Base-by-base conservation (phyloP, 2,329 filamentous ascomycete genomes). In the Xylaria sp. region DNA sequence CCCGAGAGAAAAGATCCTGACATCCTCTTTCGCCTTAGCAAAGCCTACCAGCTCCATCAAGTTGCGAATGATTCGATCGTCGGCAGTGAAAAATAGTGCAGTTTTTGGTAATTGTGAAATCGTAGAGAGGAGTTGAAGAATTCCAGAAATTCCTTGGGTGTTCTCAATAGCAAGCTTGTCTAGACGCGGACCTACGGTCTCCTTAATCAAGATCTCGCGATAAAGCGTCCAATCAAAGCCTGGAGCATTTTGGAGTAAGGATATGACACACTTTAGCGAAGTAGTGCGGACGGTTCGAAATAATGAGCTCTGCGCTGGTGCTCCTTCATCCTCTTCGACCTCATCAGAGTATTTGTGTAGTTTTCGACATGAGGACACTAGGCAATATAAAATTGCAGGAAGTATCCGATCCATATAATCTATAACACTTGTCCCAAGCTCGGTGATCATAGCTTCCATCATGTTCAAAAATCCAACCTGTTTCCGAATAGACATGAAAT, bases 381-480 rank as follows among this genome's bases (percentile, higher is more conserved):
- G 83, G 77, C 94, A 98, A 77, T 94, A 95, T 0, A 98, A 82
- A 0, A 97, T 85, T 0, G 93, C 88, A 73, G 95, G 90, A 69
- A 95, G 84, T 4, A 98, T 84, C 12, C 86, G 86, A 17, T 86
- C 82, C 57, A 91, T 86, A 73, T 92, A 95, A 0, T 89, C 86
- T 2, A 85, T 80, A 62, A 97, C 88, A 62, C 90, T 90, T 4
- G 87, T 89, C 61, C 94, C 93, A 42, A 98, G 86, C 61, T 96
- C 93, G 65, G 92, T 91, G 68, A 98, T 89, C 78, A 98, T 89
- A 11, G 95, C 90, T 68, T 94, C 90, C 58, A 96, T 85, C 93
- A 98, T 96, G 77, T 97, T 97, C 60, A 97, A 82, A 77, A 98
- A 89, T 83, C 97, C 96, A 67, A 96, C 87, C 79, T 98, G 95